Base-by-base conservation (phyloP, 441 rosid genomes). In the Pelargonium myrrhifolium region DNA sequence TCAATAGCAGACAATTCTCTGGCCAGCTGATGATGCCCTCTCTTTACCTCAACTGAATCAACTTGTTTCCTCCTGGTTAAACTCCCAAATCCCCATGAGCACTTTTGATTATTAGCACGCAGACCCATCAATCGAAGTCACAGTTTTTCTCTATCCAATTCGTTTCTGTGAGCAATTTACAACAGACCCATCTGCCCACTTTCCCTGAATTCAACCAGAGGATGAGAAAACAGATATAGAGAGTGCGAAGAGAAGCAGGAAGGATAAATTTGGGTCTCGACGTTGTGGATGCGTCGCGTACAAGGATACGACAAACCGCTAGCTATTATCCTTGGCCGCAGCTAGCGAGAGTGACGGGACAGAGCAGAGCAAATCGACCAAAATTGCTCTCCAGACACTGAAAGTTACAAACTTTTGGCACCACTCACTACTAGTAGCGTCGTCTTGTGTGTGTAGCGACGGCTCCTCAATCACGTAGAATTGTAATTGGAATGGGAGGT, bases 1-100 rank as follows among this genome's bases (percentile, higher is more conserved):
- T 93, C 87, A 75, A 83, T 84, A 76, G 91, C 77, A 40, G 92
- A 82, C 67, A 93, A 74, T 65, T 83, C 87, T 84, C 88, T 93
- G 61, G 97, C 96, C 77, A 93, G 82, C 65, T 86, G 92, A 55
- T 76, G 81, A 68, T n/a, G 17, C 53, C 66, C 72, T 55, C 76
- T 43, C 58, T 67, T 63, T 2, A 39, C 53, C 80, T 83, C 78
- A 10, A 71, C 85, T 76, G 97, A 90, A 78, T 90, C 91, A 64
- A 90, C 97, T 79, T 87, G 96, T 69, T 93, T 93, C 79, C 98
- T 87, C 83, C 98, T 78, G 9, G 85, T 80, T 75, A 93, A 74
- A 71, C 86, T 76, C 82, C 84, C 15, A 47, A 47, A 47, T 47
- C 53, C 53, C 53, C 53, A 47, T 47, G 53, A 47, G 53, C 53